Percentiles rank a stretch among this genome's conserved stretches.
Conservation (phyloP, 2,329 filamentous ascomycete species). For the Penicillium sp. region DNA sequence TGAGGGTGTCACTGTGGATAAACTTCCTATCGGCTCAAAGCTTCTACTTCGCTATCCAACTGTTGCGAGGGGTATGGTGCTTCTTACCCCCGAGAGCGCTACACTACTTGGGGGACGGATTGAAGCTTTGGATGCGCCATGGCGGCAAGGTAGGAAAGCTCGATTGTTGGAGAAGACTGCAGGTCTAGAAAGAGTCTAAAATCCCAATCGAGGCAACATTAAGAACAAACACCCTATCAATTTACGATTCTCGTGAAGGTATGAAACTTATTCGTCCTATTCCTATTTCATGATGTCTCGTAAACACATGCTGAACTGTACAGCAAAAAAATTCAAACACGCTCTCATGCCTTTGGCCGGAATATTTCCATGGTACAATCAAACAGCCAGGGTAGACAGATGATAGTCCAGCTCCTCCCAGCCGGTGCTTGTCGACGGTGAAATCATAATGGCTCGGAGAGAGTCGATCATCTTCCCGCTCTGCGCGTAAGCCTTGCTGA, state of each 20-base stretch:
- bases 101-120: conserved; percentile 85
- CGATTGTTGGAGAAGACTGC: conserved; percentile 65
- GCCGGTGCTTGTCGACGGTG: conserved; percentile 71
- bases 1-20: conserved; percentile 61
- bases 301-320: neutral
- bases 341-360: neutral
- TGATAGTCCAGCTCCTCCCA: conserved; percentile 57
- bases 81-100: conserved; percentile 70
- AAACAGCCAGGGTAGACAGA: conserved; percentile 24
- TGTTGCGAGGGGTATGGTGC: conserved; percentile 71
- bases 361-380: neutral
- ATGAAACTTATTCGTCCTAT: neutral
- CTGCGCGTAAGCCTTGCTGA: conserved; percentile 73
- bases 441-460: conserved; percentile 74
- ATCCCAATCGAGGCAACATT: neutral
- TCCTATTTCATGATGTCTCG: neutral
- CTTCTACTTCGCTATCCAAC: conserved; percentile 67
- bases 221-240: neutral
- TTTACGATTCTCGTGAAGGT: neutral
- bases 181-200: conserved; percentile 19
- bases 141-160: conserved; percentile 71
- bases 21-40: conserved; percentile 76
- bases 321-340: neutral
- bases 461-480: conserved; percentile 72
- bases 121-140: conserved; percentile 75